Percentiles rank a stretch among this genome's conserved stretches.
phyloP scores from a whole-genome alignment of 1,284 basidiomycete genomes.

The Tylopilus sp. region DNA sequence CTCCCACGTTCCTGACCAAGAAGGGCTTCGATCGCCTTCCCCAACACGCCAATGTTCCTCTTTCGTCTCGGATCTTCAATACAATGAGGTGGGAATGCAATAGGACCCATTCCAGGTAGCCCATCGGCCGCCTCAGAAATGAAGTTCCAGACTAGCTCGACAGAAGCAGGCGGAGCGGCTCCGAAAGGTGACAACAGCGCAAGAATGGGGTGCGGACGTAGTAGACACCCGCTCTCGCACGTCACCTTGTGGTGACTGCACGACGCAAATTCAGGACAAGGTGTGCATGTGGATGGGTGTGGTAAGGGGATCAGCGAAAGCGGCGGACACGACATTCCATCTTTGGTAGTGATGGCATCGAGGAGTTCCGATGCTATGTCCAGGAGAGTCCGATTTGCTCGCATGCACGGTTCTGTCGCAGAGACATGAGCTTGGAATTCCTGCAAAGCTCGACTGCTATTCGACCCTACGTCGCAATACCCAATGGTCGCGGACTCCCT shows the following conservation, averaged over 20 bases:
- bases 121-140: constrained; percentile 58
- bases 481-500: constrained; percentile 69
- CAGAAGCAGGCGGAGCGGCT: constrained; percentile 39
- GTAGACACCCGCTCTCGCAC: constrained; percentile 76
- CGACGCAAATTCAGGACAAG: constrained; percentile 79
- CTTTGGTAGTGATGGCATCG: constrained; percentile 33
- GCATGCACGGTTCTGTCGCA: constrained; percentile 58
- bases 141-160: constrained; percentile 44
- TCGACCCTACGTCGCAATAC: constrained; percentile 71
- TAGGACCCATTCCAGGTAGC: constrained; percentile 71
- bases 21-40: constrained; percentile 66
- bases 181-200: constrained; percentile 37
- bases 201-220: constrained; percentile 61
- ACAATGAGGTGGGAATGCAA: constrained; percentile 79
- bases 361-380: constrained; percentile 28
- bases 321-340: constrained; percentile 47
- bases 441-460: constrained; percentile 61
- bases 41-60: constrained; percentile 73
- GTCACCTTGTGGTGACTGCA: constrained; percentile 63
- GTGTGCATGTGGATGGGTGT: constrained; percentile 70
- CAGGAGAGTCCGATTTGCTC: constrained; percentile 47
- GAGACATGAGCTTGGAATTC: constrained; percentile 42
- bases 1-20: constrained; percentile 69
- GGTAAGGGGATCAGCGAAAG: constrained; percentile 54
- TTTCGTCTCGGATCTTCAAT: constrained; percentile 80